phyloP scores from a whole-genome alignment of 805 yeast genomes.

The Candida jianshihensis region DNA sequence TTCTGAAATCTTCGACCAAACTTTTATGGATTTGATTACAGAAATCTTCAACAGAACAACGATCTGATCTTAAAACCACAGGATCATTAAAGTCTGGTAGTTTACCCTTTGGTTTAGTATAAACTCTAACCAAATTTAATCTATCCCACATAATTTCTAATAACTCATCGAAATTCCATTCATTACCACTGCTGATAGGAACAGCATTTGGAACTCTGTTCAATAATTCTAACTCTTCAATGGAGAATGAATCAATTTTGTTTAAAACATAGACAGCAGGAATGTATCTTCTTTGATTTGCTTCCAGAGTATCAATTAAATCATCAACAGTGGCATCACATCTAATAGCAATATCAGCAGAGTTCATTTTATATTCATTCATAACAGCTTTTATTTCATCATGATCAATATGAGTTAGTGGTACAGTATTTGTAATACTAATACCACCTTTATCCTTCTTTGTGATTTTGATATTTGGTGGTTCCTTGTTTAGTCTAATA shows the following conservation, averaged over 20 bases:
- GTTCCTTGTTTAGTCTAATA: constrained; percentile 81
- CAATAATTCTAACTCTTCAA: constrained; percentile 85
- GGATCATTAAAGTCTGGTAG: constrained; percentile 95
- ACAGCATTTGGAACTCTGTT: constrained; percentile 95
- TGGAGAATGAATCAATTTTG: constrained; percentile 91
- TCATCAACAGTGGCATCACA: constrained; percentile 98
- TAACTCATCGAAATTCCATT: constrained; percentile 95
- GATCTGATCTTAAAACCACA: constrained; percentile 77
- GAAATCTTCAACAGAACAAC: constrained; percentile 87
- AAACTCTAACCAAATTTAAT: constrained; percentile 85
- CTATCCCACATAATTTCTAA: constrained; percentile 94
- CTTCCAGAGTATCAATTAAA: constrained; percentile 88
- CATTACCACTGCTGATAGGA: constrained; percentile 91
- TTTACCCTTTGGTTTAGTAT: constrained; percentile 93
- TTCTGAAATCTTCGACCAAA: constrained; percentile 86
- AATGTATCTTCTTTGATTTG: constrained; percentile 82
- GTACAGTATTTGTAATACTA: constrained; percentile 88
- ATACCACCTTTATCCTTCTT: constrained; percentile 96
- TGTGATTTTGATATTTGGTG: constrained; percentile 87
- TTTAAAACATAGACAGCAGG: constrained; percentile 94
- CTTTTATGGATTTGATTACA: constrained; percentile 95
- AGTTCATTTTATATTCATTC: constrained; percentile 89
- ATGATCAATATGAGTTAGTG: constrained; percentile 81
- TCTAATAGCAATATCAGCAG: constrained; percentile 93
- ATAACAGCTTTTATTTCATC: constrained; percentile 95